Conservation (phyloP, 495 filamentous ascomycete genomes). For the Evernia prunastri region DNA sequence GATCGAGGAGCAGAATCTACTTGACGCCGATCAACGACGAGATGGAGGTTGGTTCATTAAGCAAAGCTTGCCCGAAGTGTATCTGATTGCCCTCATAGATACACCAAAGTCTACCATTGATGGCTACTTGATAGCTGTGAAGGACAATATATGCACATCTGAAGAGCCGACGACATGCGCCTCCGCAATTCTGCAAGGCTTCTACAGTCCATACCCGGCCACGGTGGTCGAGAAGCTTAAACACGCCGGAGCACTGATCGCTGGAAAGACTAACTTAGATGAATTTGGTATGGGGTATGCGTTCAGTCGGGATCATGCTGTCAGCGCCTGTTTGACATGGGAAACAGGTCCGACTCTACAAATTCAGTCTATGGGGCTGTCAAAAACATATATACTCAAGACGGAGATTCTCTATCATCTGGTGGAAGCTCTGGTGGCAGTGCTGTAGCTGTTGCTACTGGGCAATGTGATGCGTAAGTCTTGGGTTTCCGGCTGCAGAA, state of each 20-base stretch:
- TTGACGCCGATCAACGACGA: conserved; percentile 34
- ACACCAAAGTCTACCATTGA: conserved; percentile 27
- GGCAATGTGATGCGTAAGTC: conserved; percentile 59
- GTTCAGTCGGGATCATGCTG: neutral
- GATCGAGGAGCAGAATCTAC: conserved; percentile 31
- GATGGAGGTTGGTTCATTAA: conserved; percentile 31
- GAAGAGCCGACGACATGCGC: conserved; percentile 71
- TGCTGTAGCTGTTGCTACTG: conserved; percentile 72
- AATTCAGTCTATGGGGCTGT: conserved; percentile 69
- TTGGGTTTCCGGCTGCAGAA: neutral
- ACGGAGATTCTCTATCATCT: conserved; percentile 49
- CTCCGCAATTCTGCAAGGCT: conserved; percentile 64
- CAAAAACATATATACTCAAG: conserved; percentile 35
- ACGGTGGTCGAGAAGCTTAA: conserved; percentile 67
- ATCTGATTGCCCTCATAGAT: conserved; percentile 11
- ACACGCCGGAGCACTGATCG: conserved; percentile 55
- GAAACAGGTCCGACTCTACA: conserved; percentile 60
- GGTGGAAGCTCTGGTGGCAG: conserved; percentile 95
- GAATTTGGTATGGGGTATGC: conserved; percentile 90
- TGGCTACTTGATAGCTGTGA: conserved; percentile 64
- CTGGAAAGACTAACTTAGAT: conserved; percentile 87
- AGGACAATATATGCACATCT: conserved; percentile 82
- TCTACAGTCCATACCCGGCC: conserved; percentile 73
- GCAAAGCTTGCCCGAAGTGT: neutral
- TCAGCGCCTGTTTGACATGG: conserved; percentile 8